Conservation (phyloP, 108 stramenopile genomes). For the Schizochytrium sp. region DNA sequence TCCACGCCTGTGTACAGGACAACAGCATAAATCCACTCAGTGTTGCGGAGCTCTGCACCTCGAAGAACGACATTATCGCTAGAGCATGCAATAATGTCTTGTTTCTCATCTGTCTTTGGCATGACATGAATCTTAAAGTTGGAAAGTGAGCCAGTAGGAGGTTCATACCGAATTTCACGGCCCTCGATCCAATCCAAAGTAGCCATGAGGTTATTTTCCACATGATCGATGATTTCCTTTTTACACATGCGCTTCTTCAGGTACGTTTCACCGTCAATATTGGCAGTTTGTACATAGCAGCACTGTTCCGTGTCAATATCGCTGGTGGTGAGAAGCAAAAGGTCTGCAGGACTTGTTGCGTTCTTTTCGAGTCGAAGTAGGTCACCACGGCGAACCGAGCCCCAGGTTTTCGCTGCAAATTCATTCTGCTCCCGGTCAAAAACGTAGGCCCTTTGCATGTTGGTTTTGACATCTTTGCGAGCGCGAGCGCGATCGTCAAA, state of each 20-base stretch:
- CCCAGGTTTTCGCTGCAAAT: constrained; percentile 51
- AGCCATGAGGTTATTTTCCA: neutral
- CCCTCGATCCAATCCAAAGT: constrained; percentile 15
- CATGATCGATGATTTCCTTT: neutral
- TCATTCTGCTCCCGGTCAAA: neutral
- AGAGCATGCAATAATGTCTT: neutral
- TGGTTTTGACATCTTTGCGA: constrained; percentile 84
- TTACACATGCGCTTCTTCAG: constrained; percentile 77
- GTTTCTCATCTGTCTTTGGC: neutral
- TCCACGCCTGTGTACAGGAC: constrained; percentile 94
- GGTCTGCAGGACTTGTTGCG: constrained; percentile 92
- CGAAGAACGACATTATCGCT: constrained; percentile 86
- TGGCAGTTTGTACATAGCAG: constrained; percentile 91
- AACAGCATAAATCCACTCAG: constrained; percentile 91
- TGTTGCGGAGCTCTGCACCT: constrained; percentile 92
- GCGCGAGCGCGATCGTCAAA: constrained; percentile 90
- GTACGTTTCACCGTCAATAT: constrained; percentile 98
- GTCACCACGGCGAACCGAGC: constrained; percentile 86
- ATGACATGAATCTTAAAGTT: neutral
- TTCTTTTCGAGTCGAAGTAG: constrained; percentile 87
- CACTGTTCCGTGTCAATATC: constrained; percentile 80
- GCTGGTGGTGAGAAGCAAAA: constrained; percentile 86
- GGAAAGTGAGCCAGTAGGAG: neutral
- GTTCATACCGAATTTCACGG: neutral
- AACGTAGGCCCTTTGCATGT: constrained; percentile 62